A percentile compares a stretch with the other conserved stretches of the same genome.
Evolutionary conservation across 768 basidiomycete species (phyloP).

Genomic region (Suillus occidentalis): DNA sequence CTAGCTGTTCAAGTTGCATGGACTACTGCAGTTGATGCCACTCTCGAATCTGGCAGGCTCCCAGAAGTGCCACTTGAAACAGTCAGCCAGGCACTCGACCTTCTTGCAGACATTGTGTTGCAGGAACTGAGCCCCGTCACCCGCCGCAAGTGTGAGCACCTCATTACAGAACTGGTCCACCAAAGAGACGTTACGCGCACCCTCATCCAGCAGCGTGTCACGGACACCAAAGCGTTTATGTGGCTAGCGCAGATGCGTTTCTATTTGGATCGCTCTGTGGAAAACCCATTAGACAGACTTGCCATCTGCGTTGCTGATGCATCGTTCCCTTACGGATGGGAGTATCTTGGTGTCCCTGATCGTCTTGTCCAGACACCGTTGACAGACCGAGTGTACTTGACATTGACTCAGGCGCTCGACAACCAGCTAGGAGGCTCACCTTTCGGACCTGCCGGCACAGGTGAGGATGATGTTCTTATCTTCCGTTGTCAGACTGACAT

Average conservation of each 20-base stretch:
- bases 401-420: slow-evolving; percentile 92
- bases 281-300: slow-evolving; percentile 79
- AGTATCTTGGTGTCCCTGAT: slow-evolving; percentile 96
- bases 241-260: slow-evolving; percentile 99
- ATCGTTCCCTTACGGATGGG: slow-evolving; percentile 95
- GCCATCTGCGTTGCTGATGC: slow-evolving; percentile 87
- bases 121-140: slow-evolving; percentile 86
- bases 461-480: slow-evolving; percentile 37
- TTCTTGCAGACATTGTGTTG: slow-evolving; percentile 95
- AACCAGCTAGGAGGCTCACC: slow-evolving; percentile 96
- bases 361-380: slow-evolving; percentile 97
- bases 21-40: slow-evolving; percentile 80
- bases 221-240: slow-evolving; percentile 71
- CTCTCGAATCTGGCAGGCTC: slow-evolving; percentile 53
- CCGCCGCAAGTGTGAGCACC: slow-evolving; percentile 97
- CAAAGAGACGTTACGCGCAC: slow-evolving; percentile 91
- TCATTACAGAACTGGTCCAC: slow-evolving; percentile 98
- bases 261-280: slow-evolving; percentile 73
- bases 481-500: slow-evolving; percentile 9
- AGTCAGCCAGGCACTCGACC: slow-evolving; percentile 80
- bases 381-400: slow-evolving; percentile 95
- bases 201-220: slow-evolving; percentile 64
- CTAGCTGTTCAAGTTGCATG: slow-evolving; percentile 94
- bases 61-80: slow-evolving; percentile 72
- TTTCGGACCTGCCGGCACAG: slow-evolving; percentile 98